These are phyloP conservation scores for Rugonectria rugulosa DNA, from an alignment of 2,329 filamentous ascomycete genomes.

Conservation along the genomic window DNA sequence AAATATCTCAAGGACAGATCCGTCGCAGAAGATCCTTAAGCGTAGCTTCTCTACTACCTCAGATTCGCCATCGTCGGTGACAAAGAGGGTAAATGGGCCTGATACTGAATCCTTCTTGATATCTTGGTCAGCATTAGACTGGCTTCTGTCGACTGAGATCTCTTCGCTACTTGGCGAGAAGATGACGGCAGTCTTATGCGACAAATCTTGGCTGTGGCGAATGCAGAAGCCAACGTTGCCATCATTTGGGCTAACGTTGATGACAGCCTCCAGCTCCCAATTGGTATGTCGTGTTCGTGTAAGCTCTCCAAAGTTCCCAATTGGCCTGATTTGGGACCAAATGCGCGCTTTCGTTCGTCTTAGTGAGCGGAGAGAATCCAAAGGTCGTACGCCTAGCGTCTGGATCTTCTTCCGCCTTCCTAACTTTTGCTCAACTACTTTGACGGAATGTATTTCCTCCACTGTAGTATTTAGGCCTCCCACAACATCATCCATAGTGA, in stretches of 20 bases:
- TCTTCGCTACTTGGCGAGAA: constrained; percentile 49
- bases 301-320: background rate
- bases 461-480: constrained; percentile 47
- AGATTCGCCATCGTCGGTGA: constrained; percentile 1
- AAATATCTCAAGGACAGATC: constrained; percentile 37
- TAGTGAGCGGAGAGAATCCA: constrained; percentile 32
- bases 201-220: constrained; percentile 37
- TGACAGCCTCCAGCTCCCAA: constrained; percentile 38
- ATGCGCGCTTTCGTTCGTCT: constrained; percentile 19
- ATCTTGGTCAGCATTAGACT: constrained; percentile 40
- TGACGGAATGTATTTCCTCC: constrained; percentile 51
- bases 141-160: constrained; percentile 49
- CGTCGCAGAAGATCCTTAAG: constrained; percentile 36
- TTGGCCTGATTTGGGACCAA: constrained; percentile 17
- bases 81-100: constrained; percentile 57
- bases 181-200: constrained; percentile 46
- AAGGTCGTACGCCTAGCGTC: constrained; percentile 51
- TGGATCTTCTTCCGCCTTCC: constrained; percentile 43
- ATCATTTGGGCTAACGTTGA: constrained; percentile 23
- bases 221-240: constrained; percentile 33
- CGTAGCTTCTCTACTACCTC: constrained; percentile 33
- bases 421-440: constrained; percentile 22
- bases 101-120: constrained; percentile 46
- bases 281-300: constrained; percentile 7
- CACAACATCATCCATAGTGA: constrained; percentile 46